These are phyloP conservation scores for Cercospora canescens DNA, from an alignment of 2,329 filamentous ascomycete species.

Conservation along the genomic window DNA sequence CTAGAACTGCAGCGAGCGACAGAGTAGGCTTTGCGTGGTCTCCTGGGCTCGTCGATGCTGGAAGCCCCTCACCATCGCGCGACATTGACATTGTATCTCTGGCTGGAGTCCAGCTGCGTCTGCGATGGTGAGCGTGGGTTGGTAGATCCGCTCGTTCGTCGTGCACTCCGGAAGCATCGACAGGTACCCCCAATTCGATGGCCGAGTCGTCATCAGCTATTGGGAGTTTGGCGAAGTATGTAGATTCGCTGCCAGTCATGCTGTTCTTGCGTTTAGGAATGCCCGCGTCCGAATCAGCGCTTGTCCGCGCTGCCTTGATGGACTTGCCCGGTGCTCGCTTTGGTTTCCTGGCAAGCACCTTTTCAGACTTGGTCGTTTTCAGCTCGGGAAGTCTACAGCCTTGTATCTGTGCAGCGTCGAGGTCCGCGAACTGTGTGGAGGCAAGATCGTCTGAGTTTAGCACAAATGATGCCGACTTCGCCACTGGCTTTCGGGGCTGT, in stretches of 20 bases:
- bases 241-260: not conserved
- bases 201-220: not conserved
- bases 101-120: conserved; percentile 25
- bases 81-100: conserved; percentile 11
- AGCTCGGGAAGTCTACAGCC: not conserved
- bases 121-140: conserved; percentile 13
- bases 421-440: conserved; percentile 15
- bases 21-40: conserved; percentile 3
- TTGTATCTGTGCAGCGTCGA: conserved; percentile 7
- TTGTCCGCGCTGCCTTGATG: not conserved
- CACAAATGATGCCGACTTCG: conserved; percentile 31
- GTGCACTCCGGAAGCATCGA: not conserved
- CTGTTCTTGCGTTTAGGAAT: not conserved
- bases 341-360: not conserved
- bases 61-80: not conserved
- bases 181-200: not conserved
- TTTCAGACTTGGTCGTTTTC: not conserved
- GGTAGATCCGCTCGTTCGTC: not conserved
- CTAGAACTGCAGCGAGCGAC: conserved; percentile 17
- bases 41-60: not conserved
- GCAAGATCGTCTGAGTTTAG: conserved; percentile 32
- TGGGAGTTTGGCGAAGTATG: not conserved
- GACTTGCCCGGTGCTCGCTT: not conserved
- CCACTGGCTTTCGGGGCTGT: conserved; percentile 23
- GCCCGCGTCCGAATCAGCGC: not conserved